Evolutionary conservation across 345 rosid species (phyloP).

Genomic region (Angophora floribunda): DNA sequence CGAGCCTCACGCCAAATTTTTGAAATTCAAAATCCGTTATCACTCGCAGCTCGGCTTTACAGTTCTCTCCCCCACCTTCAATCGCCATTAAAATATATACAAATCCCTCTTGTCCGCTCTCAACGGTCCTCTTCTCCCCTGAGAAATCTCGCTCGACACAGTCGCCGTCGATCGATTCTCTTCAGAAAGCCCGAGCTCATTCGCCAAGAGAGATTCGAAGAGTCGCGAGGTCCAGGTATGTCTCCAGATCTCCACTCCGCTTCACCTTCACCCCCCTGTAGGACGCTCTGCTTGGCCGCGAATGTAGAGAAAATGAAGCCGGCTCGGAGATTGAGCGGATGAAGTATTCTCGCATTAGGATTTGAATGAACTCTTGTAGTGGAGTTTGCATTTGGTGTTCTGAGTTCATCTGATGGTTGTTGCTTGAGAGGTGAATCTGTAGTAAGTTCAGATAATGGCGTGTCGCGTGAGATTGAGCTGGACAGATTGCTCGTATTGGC

Average conservation of each 20-base stretch:
- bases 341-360: not conserved
- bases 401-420: not conserved
- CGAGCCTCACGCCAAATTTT: not conserved
- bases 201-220: not conserved
- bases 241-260: not conserved
- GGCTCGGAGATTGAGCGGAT: not conserved
- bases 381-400: not conserved
- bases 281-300: not conserved
- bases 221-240: conserved; percentile 5
- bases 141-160: not conserved
- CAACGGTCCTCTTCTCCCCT: conserved; percentile 18
- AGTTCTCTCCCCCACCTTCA: not conserved
- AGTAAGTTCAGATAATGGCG: not conserved
- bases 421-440: not conserved
- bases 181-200: not conserved
- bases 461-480: not conserved
- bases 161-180: not conserved
- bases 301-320: not conserved
- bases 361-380: not conserved
- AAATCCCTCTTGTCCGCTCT: conserved; percentile 7
- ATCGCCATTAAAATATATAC: not conserved
- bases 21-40: not conserved
- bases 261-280: not conserved
- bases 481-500: not conserved
- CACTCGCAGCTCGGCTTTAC: not conserved